A percentile compares a stretch with the other conserved stretches of the same genome.
These are phyloP conservation scores for Serendipita sp. DNA, from an alignment of 768 basidiomycete genomes.

Conservation along the genomic window DNA sequence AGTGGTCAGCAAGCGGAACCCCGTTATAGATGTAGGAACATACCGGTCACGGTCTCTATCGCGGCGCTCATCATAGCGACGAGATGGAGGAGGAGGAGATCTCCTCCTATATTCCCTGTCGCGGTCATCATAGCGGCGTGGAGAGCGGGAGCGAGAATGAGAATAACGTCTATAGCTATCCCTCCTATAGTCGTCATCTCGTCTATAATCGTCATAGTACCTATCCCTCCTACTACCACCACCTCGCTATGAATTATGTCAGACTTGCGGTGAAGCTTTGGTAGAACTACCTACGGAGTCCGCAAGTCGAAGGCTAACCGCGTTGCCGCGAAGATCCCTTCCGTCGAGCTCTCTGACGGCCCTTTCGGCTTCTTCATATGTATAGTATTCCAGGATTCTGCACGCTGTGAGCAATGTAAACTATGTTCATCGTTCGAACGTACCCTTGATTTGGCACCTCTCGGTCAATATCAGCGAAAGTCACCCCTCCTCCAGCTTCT, in stretches of 20 bases:
- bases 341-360: constrained; percentile 80
- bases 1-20: too few relatives aligned
- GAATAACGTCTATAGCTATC: not conserved
- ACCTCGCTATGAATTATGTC: not conserved
- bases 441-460: constrained; percentile 78
- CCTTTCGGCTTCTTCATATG: constrained; percentile 78
- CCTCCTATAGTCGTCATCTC: not conserved
- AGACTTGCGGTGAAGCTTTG: not conserved
- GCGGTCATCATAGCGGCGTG: not conserved
- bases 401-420: not conserved
- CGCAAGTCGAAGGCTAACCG: constrained; percentile 26
- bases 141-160: constrained; percentile 2
- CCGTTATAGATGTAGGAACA: not conserved
- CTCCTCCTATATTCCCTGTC: not conserved
- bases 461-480: constrained; percentile 89
- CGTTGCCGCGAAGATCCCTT: constrained; percentile 72
- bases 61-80: not conserved
- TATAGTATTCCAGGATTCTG: constrained; percentile 83
- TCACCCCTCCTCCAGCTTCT: constrained; percentile 70
- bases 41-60: not conserved
- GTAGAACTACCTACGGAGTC: not conserved
- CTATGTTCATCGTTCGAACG: constrained; percentile 15
- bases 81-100: not conserved
- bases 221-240: constrained; percentile 1
- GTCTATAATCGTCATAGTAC: not conserved